Percentiles rank a stretch among this genome's conserved stretches.
phyloP scores from a whole-genome alignment of 2,329 filamentous ascomycete genomes.

The Xylariaceae sp. region DNA sequence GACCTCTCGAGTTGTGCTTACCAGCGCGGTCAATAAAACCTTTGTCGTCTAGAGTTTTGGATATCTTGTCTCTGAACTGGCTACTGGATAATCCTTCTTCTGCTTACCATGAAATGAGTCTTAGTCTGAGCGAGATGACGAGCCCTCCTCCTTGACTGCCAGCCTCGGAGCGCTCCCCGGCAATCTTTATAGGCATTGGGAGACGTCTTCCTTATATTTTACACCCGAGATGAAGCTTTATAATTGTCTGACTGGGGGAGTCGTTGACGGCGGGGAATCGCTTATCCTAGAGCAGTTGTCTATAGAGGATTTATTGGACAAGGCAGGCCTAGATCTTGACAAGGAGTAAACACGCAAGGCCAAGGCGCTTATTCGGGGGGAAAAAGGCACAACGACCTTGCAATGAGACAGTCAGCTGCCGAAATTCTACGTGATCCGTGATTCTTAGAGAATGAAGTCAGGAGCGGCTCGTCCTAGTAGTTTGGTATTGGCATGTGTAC shows the following conservation, averaged over 20 bases:
- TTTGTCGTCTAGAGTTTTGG: constrained; percentile 43
- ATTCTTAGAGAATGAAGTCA: constrained; percentile 36
- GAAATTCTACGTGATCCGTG: constrained; percentile 41
- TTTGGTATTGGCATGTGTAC: too few species aligned
- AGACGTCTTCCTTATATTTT: constrained; percentile 36
- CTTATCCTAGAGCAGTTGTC: constrained; percentile 33
- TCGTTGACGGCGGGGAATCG: constrained; percentile 28
- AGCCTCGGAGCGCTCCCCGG: constrained; percentile 29
- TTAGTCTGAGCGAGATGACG: constrained; percentile 19
- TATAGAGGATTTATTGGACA: constrained; percentile 38
- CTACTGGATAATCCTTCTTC: constrained; percentile 40
- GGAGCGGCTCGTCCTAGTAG: too few species aligned
- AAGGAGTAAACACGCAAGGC: constrained; percentile 34
- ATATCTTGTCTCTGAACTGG: constrained; percentile 41
- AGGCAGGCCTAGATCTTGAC: constrained; percentile 31
- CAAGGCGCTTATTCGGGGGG: constrained; percentile 40
- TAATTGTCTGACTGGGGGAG: constrained; percentile 36
- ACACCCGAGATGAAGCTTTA: constrained; percentile 35
- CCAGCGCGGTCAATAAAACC: constrained; percentile 29
- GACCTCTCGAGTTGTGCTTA: constrained; percentile 39
- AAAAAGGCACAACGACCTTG: too few species aligned
- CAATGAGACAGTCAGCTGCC: constrained; percentile 35
- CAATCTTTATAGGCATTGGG: constrained; percentile 27
- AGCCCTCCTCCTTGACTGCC: constrained; percentile 16
- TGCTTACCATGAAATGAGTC: constrained; percentile 27